These are phyloP conservation scores for Begonia loranthoides DNA, from an alignment of 306 rosid species.

Conservation along the genomic window DNA sequence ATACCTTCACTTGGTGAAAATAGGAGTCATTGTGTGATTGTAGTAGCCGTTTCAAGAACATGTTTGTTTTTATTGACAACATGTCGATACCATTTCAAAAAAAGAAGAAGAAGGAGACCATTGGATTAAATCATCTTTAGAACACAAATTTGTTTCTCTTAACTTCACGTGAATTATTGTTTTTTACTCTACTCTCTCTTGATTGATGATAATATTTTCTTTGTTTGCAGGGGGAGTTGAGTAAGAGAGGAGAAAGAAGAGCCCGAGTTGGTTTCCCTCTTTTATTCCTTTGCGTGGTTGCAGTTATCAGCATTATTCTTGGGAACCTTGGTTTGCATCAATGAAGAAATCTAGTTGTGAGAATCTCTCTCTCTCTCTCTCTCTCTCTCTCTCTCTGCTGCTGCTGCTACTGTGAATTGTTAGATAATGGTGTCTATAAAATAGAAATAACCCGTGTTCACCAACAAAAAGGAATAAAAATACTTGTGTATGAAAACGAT, in stretches of 20 bases:
- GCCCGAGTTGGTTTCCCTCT: conserved; percentile 68
- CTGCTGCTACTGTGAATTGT: no score
- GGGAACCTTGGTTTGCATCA: conserved; percentile 39
- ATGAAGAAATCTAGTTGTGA: conserved; percentile 14
- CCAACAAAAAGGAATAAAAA: no score
- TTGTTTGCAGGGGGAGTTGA: conserved; percentile 46
- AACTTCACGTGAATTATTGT: neutral
- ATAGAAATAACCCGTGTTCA: no score
- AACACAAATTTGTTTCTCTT: neutral
- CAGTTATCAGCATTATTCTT: conserved; percentile 37
- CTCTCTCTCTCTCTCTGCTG: no score
- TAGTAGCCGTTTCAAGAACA: no score
- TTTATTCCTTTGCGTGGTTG: conserved; percentile 70
- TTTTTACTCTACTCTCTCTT: neutral
- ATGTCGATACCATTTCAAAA: neutral
- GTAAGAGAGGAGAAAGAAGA: conserved; percentile 28
- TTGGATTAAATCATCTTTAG: neutral
- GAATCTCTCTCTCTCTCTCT: no score
- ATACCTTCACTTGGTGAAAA: no score
- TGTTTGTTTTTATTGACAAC: neutral
- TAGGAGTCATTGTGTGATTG: no score
- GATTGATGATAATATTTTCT: no score
- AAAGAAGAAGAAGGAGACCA: neutral
- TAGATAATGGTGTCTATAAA: no score
- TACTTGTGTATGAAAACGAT: no score